A percentile compares a stretch with the other conserved stretches of the same genome.
Evolutionary conservation across 176 grass and related monocot genomes (phyloP).

Genomic region (Pontederia paniculata): DNA sequence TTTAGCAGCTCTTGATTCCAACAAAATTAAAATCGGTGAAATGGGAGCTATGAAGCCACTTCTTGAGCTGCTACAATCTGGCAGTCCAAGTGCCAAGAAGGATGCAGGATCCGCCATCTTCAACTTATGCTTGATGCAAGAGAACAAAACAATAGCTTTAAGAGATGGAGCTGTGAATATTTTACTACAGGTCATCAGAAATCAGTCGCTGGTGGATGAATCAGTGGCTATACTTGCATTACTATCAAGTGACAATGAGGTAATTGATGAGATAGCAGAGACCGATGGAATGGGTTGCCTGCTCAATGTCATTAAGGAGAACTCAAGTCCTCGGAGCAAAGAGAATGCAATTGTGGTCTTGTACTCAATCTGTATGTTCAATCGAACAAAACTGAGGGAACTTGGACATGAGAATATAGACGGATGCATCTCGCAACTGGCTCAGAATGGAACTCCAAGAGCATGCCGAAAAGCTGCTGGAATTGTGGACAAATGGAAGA

Average conservation of each 20-base stretch:
- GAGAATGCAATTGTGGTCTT: too few species aligned
- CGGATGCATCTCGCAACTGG: too few species aligned
- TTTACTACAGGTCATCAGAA: conserved; percentile 32
- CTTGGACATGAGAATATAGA: too few species aligned
- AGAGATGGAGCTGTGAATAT: conserved; percentile 36
- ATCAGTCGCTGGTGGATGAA: conserved; percentile 41
- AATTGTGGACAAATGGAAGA: too few species aligned
- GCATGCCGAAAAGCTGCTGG: too few species aligned
- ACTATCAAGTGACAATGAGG: conserved; percentile 39
- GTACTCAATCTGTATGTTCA: too few species aligned
- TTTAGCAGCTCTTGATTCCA: conserved; percentile 65
- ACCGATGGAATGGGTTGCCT: conserved; percentile 30
- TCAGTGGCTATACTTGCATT: conserved; percentile 57
- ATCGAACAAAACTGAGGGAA: too few species aligned
- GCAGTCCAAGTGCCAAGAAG: conserved; percentile 48
- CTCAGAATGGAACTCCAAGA: too few species aligned
- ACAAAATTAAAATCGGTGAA: conserved; percentile 54
- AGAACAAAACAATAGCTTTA: conserved; percentile 43
- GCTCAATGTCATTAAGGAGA: conserved; percentile 40
- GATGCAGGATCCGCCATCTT: conserved; percentile 67
- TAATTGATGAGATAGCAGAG: conserved; percentile 44
- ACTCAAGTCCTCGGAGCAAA: too few species aligned
- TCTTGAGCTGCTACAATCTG: conserved; percentile 53
- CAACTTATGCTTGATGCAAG: conserved; percentile 43
- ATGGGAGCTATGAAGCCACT: conserved; percentile 48